Percentiles rank a stretch among this genome's conserved stretches.
Evolutionary conservation across 441 rosid species (phyloP).

Genomic region (Populus hybrid): DNA sequence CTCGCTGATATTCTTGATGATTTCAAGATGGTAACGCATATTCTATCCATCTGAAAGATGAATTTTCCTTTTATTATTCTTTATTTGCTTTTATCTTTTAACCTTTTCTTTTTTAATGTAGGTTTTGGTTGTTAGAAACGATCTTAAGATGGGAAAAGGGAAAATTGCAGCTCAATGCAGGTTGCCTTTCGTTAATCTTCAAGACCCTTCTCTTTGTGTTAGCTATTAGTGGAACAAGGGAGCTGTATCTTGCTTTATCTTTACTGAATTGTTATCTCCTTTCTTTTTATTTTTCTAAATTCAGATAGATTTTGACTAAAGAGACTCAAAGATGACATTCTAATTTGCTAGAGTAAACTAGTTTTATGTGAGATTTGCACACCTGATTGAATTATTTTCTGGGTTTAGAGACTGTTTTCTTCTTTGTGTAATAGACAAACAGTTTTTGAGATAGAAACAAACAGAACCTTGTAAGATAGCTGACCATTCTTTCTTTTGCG

Average conservation of each 20-base stretch:
- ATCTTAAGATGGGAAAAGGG: slow-evolving; percentile 99
- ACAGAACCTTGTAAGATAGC: not conserved
- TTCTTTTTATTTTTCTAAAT: not conserved
- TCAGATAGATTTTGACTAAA: not conserved
- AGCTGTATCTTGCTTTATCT: not conserved
- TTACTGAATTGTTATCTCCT: not conserved
- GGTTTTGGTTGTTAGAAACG: slow-evolving; percentile 93
- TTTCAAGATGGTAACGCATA: slow-evolving; percentile 71
- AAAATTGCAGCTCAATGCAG: slow-evolving; percentile 99
- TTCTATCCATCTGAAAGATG: not conserved
- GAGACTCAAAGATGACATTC: not conserved
- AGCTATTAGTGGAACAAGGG: not conserved
- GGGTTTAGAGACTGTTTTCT: not conserved
- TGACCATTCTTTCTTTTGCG: not conserved
- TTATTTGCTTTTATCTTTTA: not conserved
- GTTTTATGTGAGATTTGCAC: not conserved
- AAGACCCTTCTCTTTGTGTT: not conserved
- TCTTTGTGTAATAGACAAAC: not conserved
- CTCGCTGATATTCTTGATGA: slow-evolving; percentile 81
- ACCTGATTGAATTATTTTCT: not conserved
- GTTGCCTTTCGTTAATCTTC: slow-evolving; percentile 24
- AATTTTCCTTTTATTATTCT: not conserved
- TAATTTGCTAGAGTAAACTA: not conserved
- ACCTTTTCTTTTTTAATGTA: slow-evolving; percentile 18
- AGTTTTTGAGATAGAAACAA: not conserved